Base-by-base conservation (phyloP, 2,329 filamentous ascomycete genomes). In the Penicillium glabrum region DNA sequence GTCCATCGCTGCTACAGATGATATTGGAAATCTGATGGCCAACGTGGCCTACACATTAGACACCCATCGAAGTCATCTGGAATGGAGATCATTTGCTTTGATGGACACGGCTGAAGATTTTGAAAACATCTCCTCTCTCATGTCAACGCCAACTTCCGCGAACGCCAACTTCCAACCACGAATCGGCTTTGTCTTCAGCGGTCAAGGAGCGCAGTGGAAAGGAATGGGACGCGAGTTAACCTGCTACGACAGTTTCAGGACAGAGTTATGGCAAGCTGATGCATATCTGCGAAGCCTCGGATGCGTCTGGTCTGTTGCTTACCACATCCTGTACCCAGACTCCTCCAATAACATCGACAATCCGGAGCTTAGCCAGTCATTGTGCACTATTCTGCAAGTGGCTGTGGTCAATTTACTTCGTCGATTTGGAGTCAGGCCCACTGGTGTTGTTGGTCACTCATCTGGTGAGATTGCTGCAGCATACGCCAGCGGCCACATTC, bases 391-490 rank as follows among this genome's bases (percentile, higher is more conserved):
- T 3, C 11, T 70, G 7, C 69, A 71, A 46, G 51, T 70, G 6
- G 61, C 56, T 6, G 53, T 71, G 26, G 59, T 69, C 3, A 54
- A 65, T 24, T 44, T 68, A 2, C 57, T 70, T 7, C 19, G n/a
- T 4, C 41, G 48, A 16, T 56, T 50, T 33, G 54, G 56, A 5
- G 44, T 71, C 7, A 37, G 27, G 11, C 60, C 63, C 10, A n/a
- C 16, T 1, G 59, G 47, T 0, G 60, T 63, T n/a, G 39, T 68
- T 10, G 67, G 67, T 10, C 68, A 70, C 53, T 65, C 62, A 4
- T 54, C 44, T 16, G 68, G 68, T 19, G 68, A 70, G 51, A 69
- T 70, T 29, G 65, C 60, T 16, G 64, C 62, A 10, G 68, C 67
- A 13, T 70, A 63, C 52, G 62, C 26, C 19, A 11, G 13, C 21